phyloP scores from a whole-genome alignment of 305 asterid genomes.

The Plantago coronopus region DNA sequence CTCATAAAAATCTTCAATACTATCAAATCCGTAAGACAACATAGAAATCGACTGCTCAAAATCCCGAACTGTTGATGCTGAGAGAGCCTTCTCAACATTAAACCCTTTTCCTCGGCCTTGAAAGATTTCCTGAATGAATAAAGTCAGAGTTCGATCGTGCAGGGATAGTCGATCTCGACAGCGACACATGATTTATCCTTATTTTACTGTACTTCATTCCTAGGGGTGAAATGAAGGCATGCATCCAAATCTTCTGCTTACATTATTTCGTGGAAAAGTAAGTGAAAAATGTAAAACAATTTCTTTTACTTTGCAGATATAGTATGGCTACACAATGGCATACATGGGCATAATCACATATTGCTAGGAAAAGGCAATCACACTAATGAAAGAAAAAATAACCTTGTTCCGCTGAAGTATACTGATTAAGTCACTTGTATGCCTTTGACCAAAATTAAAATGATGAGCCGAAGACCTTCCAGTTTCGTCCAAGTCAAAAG shows the following conservation, averaged over 20 bases:
- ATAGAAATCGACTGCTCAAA: slow-evolving; percentile 85
- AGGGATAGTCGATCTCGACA: slow-evolving; percentile 12
- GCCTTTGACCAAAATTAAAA: slow-evolving; percentile 48
- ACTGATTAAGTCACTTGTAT: slow-evolving; percentile 61
- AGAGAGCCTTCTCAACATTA: slow-evolving; percentile 73
- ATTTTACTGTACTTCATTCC: not conserved
- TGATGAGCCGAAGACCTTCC: slow-evolving; percentile 52
- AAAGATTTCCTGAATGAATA: slow-evolving; percentile 71
- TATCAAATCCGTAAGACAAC: slow-evolving; percentile 71
- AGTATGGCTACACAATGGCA: slow-evolving; percentile 9
- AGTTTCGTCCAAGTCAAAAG: slow-evolving; percentile 87
- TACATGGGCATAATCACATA: slow-evolving; percentile 16
- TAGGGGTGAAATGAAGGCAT: slow-evolving; percentile 4
- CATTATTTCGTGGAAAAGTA: not conserved
- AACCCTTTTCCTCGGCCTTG: slow-evolving; percentile 87
- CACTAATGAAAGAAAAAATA: slow-evolving; percentile 15
- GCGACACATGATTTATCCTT: not conserved
- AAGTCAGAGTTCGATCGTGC: slow-evolving; percentile 17
- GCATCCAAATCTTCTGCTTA: not conserved
- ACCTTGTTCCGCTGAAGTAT: slow-evolving; percentile 86
- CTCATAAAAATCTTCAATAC: slow-evolving; percentile 73
- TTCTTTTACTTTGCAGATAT: slow-evolving; percentile 3
- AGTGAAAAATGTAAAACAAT: not conserved
- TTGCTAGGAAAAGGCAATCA: slow-evolving; percentile 14
- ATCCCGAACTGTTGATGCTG: slow-evolving; percentile 68